These are phyloP conservation scores for Penicillium italicum DNA, from an alignment of 2,329 filamentous ascomycete species.

Conservation along the genomic window DNA sequence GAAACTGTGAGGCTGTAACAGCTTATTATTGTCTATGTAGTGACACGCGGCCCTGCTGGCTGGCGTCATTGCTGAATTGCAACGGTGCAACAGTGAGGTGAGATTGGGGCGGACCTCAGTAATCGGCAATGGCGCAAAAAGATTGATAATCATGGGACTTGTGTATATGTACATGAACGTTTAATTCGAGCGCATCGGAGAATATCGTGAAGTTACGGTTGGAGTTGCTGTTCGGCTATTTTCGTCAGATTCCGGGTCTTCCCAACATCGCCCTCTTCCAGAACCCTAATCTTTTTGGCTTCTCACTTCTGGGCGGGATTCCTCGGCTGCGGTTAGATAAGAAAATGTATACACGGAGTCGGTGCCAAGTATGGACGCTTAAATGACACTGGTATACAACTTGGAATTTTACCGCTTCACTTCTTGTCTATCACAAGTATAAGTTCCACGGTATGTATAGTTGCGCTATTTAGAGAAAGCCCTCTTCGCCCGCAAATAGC, in stretches of 20 bases:
- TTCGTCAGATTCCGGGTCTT: neutral
- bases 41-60: neutral
- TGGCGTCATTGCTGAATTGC: neutral
- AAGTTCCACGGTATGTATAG: neutral
- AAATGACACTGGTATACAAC: neutral
- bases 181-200: neutral
- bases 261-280: neutral
- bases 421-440: neutral
- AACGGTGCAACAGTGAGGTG: constrained; percentile 1
- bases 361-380: neutral
- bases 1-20: constrained; percentile 4
- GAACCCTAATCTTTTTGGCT: too few species aligned
- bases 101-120: neutral
- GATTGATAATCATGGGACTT: neutral
- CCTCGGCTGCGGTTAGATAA: neutral
- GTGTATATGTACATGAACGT: neutral
- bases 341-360: neutral
- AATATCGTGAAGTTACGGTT: neutral
- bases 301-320: neutral
- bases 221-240: neutral
- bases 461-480: neutral
- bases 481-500: neutral
- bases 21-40: constrained; percentile 2
- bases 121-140: neutral
- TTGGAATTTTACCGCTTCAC: neutral